Conservation (phyloP, 306 rosid genomes). For the Psophocarpus tetragonolobus region DNA sequence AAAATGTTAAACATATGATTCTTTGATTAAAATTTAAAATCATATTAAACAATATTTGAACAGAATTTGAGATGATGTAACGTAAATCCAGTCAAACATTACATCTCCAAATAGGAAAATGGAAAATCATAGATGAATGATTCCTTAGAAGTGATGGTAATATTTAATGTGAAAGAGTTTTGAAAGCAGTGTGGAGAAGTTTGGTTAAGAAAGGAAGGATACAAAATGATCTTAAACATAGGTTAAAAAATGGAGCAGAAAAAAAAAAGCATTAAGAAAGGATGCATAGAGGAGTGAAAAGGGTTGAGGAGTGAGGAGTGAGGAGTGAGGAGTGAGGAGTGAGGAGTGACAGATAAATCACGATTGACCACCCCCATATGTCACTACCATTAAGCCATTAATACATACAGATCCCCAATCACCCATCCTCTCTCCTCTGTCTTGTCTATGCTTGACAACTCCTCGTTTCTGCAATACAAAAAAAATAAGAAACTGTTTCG, state of each 20-base stretch:
- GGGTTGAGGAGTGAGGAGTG: constrained; percentile 4
- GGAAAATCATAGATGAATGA: neutral
- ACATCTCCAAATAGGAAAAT: neutral
- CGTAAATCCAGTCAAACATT: too few species aligned
- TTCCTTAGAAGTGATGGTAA: neutral
- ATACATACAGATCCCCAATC: neutral
- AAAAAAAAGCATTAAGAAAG: too few species aligned
- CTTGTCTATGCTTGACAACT: constrained; percentile 33
- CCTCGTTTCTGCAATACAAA: constrained; percentile 18
- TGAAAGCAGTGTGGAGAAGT: too few species aligned
- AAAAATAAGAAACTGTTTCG: neutral
- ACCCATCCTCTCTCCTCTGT: neutral
- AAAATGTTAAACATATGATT: too few species aligned
- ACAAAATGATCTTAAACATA: too few species aligned
- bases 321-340: constrained; percentile 2
- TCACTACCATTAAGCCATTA: constrained; percentile 11
- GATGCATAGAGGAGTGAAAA: too few species aligned
- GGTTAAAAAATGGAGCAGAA: too few species aligned
- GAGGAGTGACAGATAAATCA: constrained; percentile 21
- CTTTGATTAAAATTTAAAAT: too few species aligned
- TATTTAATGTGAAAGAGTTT: neutral
- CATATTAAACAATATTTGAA: too few species aligned
- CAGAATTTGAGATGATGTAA: too few species aligned
- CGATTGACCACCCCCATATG: neutral
- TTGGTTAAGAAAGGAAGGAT: too few species aligned